A percentile compares a stretch with the other conserved stretches of the same genome.
Conservation (phyloP, 352 stramenopile genomes). For the Halophytophthora batemanensis region DNA sequence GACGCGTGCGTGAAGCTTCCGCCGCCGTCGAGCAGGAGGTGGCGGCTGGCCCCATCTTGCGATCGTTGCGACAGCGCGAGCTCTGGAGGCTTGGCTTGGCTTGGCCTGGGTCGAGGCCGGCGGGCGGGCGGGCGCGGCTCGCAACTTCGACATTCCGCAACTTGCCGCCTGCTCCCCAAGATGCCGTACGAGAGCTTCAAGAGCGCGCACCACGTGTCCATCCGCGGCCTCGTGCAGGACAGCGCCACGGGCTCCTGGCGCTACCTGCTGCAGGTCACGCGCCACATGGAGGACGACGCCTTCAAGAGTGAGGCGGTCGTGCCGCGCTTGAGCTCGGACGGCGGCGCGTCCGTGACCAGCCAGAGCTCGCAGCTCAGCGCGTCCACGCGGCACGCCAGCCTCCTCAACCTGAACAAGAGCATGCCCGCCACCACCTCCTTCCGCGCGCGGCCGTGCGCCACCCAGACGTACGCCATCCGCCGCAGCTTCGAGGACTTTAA, state of each 20-base stretch:
- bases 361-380: too few species aligned
- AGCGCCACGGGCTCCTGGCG: slow-evolving; percentile 49
- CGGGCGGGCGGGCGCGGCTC: too few species aligned
- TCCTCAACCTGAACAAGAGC: background rate
- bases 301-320: slow-evolving; percentile 17
- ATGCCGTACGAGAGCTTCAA: slow-evolving; percentile 83
- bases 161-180: too few species aligned
- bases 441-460: slow-evolving; percentile 3
- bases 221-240: slow-evolving; percentile 69
- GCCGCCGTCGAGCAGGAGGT: too few species aligned
- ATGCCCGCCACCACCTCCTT: background rate
- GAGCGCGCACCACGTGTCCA: slow-evolving; percentile 50
- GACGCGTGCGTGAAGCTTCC: too few species aligned
- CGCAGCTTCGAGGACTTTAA: slow-evolving; percentile 70
- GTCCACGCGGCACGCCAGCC: background rate
- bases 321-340: background rate
- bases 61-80: too few species aligned
- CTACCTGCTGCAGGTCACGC: slow-evolving; percentile 60
- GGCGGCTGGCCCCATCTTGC: too few species aligned
- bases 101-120: too few species aligned
- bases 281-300: slow-evolving; percentile 34
- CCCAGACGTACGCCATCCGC: slow-evolving; percentile 54
- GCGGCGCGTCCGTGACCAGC: too few species aligned
- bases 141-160: too few species aligned
- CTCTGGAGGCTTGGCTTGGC: too few species aligned